Percentiles rank a stretch among this genome's conserved stretches.
These are phyloP conservation scores for Fusarium bulbicola DNA, from an alignment of 2,329 filamentous ascomycete species.

Conservation along the genomic window DNA sequence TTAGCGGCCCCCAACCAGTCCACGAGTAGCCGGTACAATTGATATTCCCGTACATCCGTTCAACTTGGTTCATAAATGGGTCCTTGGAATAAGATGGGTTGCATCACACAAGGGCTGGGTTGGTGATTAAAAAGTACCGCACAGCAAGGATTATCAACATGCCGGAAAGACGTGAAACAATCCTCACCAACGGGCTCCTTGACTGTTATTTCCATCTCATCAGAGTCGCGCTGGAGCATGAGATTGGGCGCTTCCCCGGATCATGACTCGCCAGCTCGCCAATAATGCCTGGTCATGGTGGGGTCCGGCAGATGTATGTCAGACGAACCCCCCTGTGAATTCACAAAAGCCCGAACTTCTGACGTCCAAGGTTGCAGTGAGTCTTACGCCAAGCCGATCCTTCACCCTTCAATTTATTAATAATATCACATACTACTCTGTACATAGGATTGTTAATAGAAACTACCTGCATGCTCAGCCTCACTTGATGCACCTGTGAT, in stretches of 20 bases:
- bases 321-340: background rate
- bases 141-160: too few relatives aligned
- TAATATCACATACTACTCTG: too few relatives aligned
- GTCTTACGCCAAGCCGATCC: background rate
- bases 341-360: background rate
- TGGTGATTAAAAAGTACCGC: too few relatives aligned
- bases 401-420: background rate
- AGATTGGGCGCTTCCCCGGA: too few relatives aligned
- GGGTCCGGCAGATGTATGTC: background rate
- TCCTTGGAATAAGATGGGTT: too few relatives aligned
- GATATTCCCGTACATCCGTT: too few relatives aligned
- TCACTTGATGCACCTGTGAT: background rate
- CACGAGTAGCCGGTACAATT: too few relatives aligned
- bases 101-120: too few relatives aligned
- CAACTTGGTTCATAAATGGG: too few relatives aligned
- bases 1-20: too few relatives aligned
- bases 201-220: background rate
- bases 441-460: background rate
- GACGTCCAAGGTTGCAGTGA: background rate
- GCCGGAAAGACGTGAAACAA: too few relatives aligned
- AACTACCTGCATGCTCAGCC: background rate
- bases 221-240: rapidly evolving
- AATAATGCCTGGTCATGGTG: background rate
- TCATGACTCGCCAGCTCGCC: background rate
- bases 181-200: too few relatives aligned